Base-by-base conservation (phyloP, 257 asterid genomes). In the Coffea eugenioides region DNA sequence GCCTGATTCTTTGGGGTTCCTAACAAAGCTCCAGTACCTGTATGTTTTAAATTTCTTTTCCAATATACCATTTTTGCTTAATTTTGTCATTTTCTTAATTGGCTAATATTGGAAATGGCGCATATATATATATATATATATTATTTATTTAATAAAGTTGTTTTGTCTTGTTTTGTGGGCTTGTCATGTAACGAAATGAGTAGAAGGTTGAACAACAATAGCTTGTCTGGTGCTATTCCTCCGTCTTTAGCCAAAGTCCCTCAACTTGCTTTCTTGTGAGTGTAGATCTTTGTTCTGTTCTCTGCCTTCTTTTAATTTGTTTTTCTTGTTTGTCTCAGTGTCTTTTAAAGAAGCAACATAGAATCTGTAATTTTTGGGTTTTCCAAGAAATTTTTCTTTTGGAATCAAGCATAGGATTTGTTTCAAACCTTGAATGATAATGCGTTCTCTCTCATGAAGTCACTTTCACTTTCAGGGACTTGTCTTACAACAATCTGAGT, bases 261-360 rank as follows among this genome's bases (percentile, higher is more conserved):
- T 84, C 97, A 91, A 61, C 99, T 95, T 90, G 76, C 97, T 89
- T 95, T 95, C 96, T 89, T 93, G 99, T 95, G 93, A 95, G 99
- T 93, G 66, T 73, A 18, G 45, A 36, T 72, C 51, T 75, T 62
- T 74, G 48, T 77, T 20, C 5, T 61, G 34, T 51, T n/a, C 64
- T 69, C 76, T n/a, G 71, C 70, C 76, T 79, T 49, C 64, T 48
- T 31, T 41, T 66, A 23, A 39, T 67, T 81, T 73, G 49, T 77
- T 83, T 71, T 62, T 74, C 80, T 80, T 46, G 56, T 61, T 78
- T 66, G 54, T 78, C 77, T 80, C 75, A 80, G 36, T 64, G 79
- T 72, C 74, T 45, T 21, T 75, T 61, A 81, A 52, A 80, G 43
- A 34, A 67, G 70, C 46, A 68, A 59, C 48, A 54, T 25, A 7